Percentiles rank a stretch among this genome's conserved stretches.
phyloP scores from a whole-genome alignment of 495 filamentous ascomycete species.

The Penicillium atrosanguineum region DNA sequence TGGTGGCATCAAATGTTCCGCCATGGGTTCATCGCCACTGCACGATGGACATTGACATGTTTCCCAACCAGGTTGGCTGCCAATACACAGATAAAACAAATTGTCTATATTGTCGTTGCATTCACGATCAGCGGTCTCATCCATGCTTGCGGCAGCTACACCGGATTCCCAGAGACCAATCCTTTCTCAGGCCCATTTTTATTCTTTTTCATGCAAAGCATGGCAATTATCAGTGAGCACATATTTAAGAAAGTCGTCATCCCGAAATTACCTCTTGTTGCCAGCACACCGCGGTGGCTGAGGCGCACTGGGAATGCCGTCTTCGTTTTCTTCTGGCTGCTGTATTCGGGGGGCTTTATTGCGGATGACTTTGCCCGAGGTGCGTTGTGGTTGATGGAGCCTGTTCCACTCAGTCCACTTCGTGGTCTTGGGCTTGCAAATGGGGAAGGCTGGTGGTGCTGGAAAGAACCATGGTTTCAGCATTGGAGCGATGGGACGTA shows the following conservation, averaged over 20 bases:
- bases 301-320: conserved; percentile 49
- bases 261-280: conserved; percentile 23
- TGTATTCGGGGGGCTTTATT: conserved; percentile 49
- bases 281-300: conserved; percentile 31
- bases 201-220: conserved; percentile 57
- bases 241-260: conserved; percentile 24
- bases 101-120: conserved; percentile 41
- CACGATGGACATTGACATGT: conserved; percentile 45
- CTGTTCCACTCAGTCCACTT: conserved; percentile 61
- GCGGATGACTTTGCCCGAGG: conserved; percentile 61
- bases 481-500: conserved; percentile 53
- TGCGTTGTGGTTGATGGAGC: conserved; percentile 66
- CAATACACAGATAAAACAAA: conserved; percentile 15
- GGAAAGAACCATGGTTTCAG: conserved; percentile 49
- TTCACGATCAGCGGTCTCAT: conserved; percentile 60
- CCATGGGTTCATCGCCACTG: conserved; percentile 61
- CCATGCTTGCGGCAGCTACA: conserved; percentile 58
- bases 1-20: conserved; percentile 94
- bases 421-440: conserved; percentile 51
- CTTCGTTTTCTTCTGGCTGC: conserved; percentile 57
- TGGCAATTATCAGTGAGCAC: conserved; percentile 54
- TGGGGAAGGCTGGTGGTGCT: conserved; percentile 57
- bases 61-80: conserved; percentile 25
- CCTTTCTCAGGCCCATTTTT: conserved; percentile 42
- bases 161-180: conserved; percentile 43